Conservation (phyloP, 495 filamentous ascomycete species). For the Hypoxylon subgilvum region DNA sequence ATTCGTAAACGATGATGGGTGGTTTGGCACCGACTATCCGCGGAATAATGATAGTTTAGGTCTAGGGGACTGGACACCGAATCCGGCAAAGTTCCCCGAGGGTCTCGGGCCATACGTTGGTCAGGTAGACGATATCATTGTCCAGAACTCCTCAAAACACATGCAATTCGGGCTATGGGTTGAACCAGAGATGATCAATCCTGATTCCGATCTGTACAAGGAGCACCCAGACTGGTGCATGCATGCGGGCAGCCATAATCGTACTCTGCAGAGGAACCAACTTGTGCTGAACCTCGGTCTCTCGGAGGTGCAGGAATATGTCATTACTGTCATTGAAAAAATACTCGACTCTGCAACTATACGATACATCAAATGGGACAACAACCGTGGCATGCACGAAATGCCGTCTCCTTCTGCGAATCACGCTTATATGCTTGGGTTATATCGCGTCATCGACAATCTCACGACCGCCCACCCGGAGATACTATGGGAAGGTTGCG, state of each 20-base stretch:
- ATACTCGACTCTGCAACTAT: constrained; percentile 58
- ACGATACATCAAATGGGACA: constrained; percentile 64
- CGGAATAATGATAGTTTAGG: constrained; percentile 55
- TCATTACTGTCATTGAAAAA: constrained; percentile 55
- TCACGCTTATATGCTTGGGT: constrained; percentile 60
- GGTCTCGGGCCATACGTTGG: constrained; percentile 53
- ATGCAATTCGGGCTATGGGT: constrained; percentile 64
- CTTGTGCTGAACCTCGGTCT: constrained; percentile 60
- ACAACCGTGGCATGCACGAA: constrained; percentile 63
- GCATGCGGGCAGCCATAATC: constrained; percentile 57
- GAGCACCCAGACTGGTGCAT: constrained; percentile 63
- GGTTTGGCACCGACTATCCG: constrained; percentile 63
- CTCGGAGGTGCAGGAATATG: constrained; percentile 60
- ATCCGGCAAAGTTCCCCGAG: constrained; percentile 59
- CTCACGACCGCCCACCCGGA: constrained; percentile 60
- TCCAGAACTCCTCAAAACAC: constrained; percentile 48
- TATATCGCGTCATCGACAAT: constrained; percentile 61
- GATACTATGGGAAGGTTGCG: constrained; percentile 64
- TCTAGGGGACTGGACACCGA: constrained; percentile 62
- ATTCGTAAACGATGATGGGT: constrained; percentile 65
- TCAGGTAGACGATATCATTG: constrained; percentile 51
- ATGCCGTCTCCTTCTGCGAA: constrained; percentile 53
- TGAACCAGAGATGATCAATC: constrained; percentile 66
- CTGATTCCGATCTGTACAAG: constrained; percentile 58
- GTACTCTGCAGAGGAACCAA: constrained; percentile 57